These are phyloP conservation scores for Apiospora aurea DNA, from an alignment of 2,329 filamentous ascomycete species.

Conservation along the genomic window DNA sequence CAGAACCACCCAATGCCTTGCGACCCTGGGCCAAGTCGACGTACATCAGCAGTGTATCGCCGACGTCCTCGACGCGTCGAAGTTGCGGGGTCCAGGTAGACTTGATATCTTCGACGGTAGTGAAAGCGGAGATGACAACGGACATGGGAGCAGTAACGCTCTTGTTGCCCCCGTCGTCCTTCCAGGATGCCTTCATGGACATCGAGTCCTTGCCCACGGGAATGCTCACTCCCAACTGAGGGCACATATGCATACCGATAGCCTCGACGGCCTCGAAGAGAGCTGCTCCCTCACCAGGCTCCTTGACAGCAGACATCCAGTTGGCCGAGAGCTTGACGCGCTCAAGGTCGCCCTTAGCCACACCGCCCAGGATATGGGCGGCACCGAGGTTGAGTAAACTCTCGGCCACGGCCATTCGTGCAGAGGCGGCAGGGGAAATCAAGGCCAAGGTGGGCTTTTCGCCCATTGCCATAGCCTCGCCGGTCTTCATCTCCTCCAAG, in stretches of 20 bases:
- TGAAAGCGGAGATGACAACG: constrained; percentile 89
- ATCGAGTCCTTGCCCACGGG: constrained; percentile 98
- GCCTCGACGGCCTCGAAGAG: constrained; percentile 94
- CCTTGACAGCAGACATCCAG: constrained; percentile 98
- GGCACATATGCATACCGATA: constrained; percentile 91
- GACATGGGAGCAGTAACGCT: constrained; percentile 94
- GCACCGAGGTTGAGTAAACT: constrained; percentile 93
- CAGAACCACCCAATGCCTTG: constrained; percentile 87
- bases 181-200: constrained; percentile 99
- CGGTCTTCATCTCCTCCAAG: constrained; percentile 68
- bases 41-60: constrained; percentile 86
- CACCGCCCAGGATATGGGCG: constrained; percentile 28
- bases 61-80: constrained; percentile 82
- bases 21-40: constrained; percentile 86
- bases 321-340: constrained; percentile 92
- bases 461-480: constrained; percentile 95
- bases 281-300: constrained; percentile 89
- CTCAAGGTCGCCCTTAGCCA: constrained; percentile 68
- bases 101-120: constrained; percentile 79
- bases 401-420: constrained; percentile 95
- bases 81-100: constrained; percentile 96
- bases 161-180: constrained; percentile 73
- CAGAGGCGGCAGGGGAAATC: constrained; percentile 88
- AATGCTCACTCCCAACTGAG: constrained; percentile 87
- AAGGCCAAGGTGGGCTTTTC: constrained; percentile 89